phyloP scores from a whole-genome alignment of 169 alveolate genomes.

The Plasmodium berghei region DNA sequence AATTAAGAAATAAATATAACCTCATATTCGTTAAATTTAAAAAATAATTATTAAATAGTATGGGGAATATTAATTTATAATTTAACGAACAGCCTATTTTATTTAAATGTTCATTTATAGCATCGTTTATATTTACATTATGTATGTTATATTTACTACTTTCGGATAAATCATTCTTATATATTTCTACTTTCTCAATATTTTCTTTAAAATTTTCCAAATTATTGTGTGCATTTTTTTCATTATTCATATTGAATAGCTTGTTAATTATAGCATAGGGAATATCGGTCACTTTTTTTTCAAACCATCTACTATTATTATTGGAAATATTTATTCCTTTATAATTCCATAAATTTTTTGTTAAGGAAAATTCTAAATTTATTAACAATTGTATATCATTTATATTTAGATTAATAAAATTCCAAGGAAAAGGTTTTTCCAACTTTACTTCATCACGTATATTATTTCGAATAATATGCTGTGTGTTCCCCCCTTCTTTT shows the following conservation, averaged over 20 bases:
- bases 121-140: conserved; percentile 55
- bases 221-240: not conserved
- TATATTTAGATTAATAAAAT: conserved; percentile 18
- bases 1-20: conserved; percentile 54
- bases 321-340: not conserved
- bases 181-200: conserved; percentile 4
- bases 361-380: conserved; percentile 47
- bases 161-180: not conserved
- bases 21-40: conserved; percentile 47
- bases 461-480: not conserved
- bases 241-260: not conserved
- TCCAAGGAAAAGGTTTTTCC: conserved; percentile 8
- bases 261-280: conserved; percentile 2
- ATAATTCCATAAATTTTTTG: conserved; percentile 50
- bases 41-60: conserved; percentile 46
- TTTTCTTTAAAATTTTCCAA: conserved; percentile 19
- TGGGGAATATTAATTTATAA: conserved; percentile 43
- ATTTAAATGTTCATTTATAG: conserved; percentile 24
- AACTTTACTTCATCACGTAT: not conserved
- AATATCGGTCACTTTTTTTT: not conserved
- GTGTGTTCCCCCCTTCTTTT: not conserved
- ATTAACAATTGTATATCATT: conserved; percentile 27
- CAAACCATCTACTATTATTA: not conserved
- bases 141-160: conserved; percentile 9
- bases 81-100: conserved; percentile 22